Percentiles rank a stretch among this genome's conserved stretches.
Evolutionary conservation across 2,329 filamentous ascomycete species (phyloP).

Genomic region (Stagonosporopsis chrysanthemi): DNA sequence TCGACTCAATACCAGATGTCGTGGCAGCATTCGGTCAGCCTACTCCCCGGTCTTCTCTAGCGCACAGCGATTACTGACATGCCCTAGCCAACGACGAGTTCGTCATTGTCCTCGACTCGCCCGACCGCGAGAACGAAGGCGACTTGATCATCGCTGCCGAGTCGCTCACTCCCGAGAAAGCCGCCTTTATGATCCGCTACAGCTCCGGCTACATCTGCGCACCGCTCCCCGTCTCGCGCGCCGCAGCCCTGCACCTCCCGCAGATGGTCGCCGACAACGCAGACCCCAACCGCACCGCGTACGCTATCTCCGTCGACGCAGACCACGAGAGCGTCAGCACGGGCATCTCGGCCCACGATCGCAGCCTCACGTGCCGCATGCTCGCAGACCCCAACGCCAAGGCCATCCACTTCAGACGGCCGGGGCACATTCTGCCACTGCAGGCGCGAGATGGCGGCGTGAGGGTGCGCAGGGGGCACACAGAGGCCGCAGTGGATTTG

Average conservation of each 20-base stretch:
- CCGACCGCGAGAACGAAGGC: constrained; percentile 94
- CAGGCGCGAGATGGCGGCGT: constrained; percentile 82
- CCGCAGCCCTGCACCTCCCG: constrained; percentile 76
- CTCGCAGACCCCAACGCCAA: constrained; percentile 70
- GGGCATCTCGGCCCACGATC: constrained; percentile 88
- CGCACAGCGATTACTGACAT: constrained; percentile 2
- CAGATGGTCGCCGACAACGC: constrained; percentile 83
- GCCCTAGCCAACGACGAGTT: constrained; percentile 72
- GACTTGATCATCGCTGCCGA: constrained; percentile 95
- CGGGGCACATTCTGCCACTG: constrained; percentile 90
- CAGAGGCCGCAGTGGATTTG: constrained; percentile 91
- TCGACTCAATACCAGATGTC: constrained; percentile 57
- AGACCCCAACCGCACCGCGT: constrained; percentile 90
- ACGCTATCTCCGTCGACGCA: constrained; percentile 88
- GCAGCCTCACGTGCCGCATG: constrained; percentile 78
- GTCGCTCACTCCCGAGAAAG: constrained; percentile 83
- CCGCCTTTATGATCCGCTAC: constrained; percentile 95
- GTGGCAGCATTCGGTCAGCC: constrained; percentile 54
- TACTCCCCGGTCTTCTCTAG: not conserved
- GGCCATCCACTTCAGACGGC: constrained; percentile 73
- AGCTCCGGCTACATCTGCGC: constrained; percentile 90
- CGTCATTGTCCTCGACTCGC: constrained; percentile 92
- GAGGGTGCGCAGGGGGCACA: constrained; percentile 81
- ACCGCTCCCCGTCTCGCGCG: constrained; percentile 74
- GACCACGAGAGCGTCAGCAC: constrained; percentile 72